Evolutionary conservation across 768 basidiomycete genomes (phyloP).

Genomic region (Paxillus ammoniavirescens): DNA sequence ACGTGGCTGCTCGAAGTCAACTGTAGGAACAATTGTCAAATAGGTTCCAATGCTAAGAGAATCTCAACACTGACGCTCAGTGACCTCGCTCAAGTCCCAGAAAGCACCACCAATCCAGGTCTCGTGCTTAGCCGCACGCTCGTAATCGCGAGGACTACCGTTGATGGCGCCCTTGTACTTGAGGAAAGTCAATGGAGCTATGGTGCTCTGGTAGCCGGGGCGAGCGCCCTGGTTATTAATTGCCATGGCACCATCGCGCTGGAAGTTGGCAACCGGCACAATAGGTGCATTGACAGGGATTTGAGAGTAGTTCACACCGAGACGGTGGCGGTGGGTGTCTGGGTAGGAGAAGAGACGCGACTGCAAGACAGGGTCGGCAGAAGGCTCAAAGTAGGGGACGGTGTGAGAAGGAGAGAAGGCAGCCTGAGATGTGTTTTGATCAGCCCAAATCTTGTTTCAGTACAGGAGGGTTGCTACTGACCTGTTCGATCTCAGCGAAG

Average conservation of each 20-base stretch:
- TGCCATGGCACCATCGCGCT: constrained; percentile 74
- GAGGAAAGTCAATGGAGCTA: constrained; percentile 69
- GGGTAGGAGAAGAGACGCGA: constrained; percentile 95
- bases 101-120: constrained; percentile 69
- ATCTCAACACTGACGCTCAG: constrained; percentile 60
- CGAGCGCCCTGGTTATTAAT: constrained; percentile 78
- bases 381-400: constrained; percentile 86
- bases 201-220: constrained; percentile 85
- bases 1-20: constrained; percentile 85
- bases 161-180: constrained; percentile 46
- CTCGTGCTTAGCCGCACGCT: constrained; percentile 57
- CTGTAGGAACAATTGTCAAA: constrained; percentile 31
- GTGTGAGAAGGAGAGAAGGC: constrained; percentile 90
- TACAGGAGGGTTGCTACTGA: constrained; percentile 36
- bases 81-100: constrained; percentile 69
- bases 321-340: constrained; percentile 83
- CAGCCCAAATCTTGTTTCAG: constrained; percentile 6
- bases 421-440: constrained; percentile 33
- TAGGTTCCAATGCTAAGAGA: background rate
- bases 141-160: constrained; percentile 37
- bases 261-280: constrained; percentile 82
- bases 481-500: constrained; percentile 95
- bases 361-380: constrained; percentile 90
- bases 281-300: constrained; percentile 85
- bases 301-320: constrained; percentile 79